A percentile compares a stretch with the other conserved stretches of the same genome.
Evolutionary conservation across 139 green algal genomes (phyloP).

Genomic region (Chlamydomonas urium): DNA sequence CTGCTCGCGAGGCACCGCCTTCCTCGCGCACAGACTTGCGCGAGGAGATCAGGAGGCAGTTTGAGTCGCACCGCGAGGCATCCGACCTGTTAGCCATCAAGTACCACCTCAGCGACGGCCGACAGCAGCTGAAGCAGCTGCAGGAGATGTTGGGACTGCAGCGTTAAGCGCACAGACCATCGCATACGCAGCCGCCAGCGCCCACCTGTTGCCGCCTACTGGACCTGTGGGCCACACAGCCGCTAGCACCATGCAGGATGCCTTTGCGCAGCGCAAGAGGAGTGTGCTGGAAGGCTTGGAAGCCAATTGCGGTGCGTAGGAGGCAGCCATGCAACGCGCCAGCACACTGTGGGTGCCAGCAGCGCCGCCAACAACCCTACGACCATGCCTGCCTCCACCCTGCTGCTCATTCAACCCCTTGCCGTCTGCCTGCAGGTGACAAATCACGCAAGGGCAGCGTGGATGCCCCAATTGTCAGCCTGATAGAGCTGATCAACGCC

Average conservation of each 20-base stretch:
- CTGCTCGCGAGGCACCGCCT: too few relatives aligned
- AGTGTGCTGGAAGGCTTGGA: conserved; percentile 18
- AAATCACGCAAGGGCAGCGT: conserved; percentile 64
- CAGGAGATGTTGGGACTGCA: conserved; percentile 32
- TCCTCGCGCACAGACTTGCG: too few relatives aligned
- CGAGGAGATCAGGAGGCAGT: conserved; percentile 28
- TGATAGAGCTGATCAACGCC: conserved; percentile 57
- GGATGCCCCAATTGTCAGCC: conserved; percentile 46
- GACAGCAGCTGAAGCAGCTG: conserved; percentile 42
- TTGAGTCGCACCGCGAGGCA: conserved; percentile 26
- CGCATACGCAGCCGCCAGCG: not conserved
- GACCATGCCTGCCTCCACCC: too few relatives aligned
- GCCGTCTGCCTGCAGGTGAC: conserved; percentile 38
- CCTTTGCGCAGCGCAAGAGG: conserved; percentile 28
- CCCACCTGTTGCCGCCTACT: too few relatives aligned
- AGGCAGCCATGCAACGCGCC: not conserved
- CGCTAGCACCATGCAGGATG: not conserved
- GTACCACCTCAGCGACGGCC: conserved; percentile 48
- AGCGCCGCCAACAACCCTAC: too few relatives aligned
- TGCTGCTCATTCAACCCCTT: not conserved
- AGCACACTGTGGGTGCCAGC: not conserved
- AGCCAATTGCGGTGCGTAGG: not conserved
- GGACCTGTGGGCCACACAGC: not conserved
- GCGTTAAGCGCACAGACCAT: conserved; percentile 19
- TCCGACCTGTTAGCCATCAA: conserved; percentile 39